These are phyloP conservation scores for Pythium apleroticum DNA, from an alignment of 352 stramenopile species.

Conservation along the genomic window DNA sequence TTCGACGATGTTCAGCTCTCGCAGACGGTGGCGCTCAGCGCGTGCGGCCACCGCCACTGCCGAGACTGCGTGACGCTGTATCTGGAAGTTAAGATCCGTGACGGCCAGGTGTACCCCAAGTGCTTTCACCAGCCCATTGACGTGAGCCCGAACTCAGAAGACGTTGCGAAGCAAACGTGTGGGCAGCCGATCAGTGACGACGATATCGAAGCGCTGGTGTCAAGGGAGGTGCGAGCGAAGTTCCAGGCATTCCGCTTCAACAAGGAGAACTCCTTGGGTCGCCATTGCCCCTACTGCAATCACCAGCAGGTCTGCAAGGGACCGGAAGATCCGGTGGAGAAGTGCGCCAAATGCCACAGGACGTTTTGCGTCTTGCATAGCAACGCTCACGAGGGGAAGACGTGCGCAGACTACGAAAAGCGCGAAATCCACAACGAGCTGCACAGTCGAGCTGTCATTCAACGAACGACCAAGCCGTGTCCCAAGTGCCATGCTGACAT, in stretches of 20 bases:
- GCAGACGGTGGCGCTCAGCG: slow-evolving; percentile 34
- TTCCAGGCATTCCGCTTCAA: slow-evolving; percentile 88
- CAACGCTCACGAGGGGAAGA: slow-evolving; percentile 66
- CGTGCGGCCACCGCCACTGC: slow-evolving; percentile 62
- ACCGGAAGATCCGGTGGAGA: slow-evolving; percentile 39
- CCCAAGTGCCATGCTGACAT: slow-evolving; percentile 50
- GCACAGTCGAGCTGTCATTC: slow-evolving; percentile 35
- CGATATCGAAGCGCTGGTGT: slow-evolving; percentile 51
- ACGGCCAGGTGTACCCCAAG: slow-evolving; percentile 64
- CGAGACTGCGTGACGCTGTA: slow-evolving; percentile 48
- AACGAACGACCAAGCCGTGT: slow-evolving; percentile 47
- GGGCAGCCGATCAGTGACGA: slow-evolving; percentile 34
- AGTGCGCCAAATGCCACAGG: slow-evolving; percentile 40
- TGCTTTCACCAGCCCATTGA: slow-evolving; percentile 53
- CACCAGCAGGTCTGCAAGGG: slow-evolving; percentile 56
- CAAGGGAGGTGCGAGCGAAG: slow-evolving; percentile 53
- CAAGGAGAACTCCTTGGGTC: slow-evolving; percentile 59
- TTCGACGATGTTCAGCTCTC: slow-evolving; percentile 47
- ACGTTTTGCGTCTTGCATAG: slow-evolving; percentile 89
- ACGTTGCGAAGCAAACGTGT: slow-evolving; percentile 20
- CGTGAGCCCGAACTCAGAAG: background rate
- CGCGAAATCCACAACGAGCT: slow-evolving; percentile 24
- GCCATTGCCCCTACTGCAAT: slow-evolving; percentile 60
- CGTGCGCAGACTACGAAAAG: slow-evolving; percentile 64
- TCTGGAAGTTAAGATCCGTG: slow-evolving; percentile 59